Evolutionary conservation across 78 protist species (phyloP).

Genomic region (Emiliania huxleyi): DNA sequence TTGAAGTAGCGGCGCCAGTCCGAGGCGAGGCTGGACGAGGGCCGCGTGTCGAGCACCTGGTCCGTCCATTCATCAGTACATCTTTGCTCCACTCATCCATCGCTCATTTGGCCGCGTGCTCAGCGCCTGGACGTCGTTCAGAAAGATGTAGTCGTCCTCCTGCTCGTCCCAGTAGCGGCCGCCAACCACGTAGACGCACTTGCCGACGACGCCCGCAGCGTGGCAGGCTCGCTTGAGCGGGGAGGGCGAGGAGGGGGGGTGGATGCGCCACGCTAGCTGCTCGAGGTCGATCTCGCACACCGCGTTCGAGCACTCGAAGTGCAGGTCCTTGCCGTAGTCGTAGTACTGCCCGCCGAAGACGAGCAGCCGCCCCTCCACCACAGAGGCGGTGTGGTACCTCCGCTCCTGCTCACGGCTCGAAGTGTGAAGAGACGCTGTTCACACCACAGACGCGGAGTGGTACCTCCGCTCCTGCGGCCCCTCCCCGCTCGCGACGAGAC

Average conservation of each 20-base stretch:
- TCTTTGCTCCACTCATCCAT: too few relatives aligned
- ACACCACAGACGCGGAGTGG: neutral
- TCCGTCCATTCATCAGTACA: too few relatives aligned
- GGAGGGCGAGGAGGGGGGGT: neutral
- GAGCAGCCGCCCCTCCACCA: neutral
- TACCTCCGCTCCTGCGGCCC: slow-evolving; percentile 1
- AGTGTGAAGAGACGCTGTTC: too few relatives aligned
- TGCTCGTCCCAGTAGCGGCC: neutral
- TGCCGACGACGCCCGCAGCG: neutral
- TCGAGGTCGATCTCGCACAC: neutral
- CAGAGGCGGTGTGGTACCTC: neutral
- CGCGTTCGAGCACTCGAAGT: neutral
- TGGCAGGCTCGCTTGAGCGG: neutral
- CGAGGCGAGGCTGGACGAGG: neutral
- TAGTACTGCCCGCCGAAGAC: slow-evolving; percentile 15
- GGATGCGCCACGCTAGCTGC: neutral
- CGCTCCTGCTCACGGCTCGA: too few relatives aligned
- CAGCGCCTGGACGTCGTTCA: neutral
- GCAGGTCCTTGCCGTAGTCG: neutral
- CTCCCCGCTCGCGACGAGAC: neutral
- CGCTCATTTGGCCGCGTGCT: too few relatives aligned
- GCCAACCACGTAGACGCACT: neutral
- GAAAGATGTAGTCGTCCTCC: slow-evolving; percentile 4
- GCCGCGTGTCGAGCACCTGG: neutral
- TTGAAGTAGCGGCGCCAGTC: neutral